Evolutionary conservation across 2,329 filamentous ascomycete genomes (phyloP).

Genomic region (Monosporascus cannonballus): DNA sequence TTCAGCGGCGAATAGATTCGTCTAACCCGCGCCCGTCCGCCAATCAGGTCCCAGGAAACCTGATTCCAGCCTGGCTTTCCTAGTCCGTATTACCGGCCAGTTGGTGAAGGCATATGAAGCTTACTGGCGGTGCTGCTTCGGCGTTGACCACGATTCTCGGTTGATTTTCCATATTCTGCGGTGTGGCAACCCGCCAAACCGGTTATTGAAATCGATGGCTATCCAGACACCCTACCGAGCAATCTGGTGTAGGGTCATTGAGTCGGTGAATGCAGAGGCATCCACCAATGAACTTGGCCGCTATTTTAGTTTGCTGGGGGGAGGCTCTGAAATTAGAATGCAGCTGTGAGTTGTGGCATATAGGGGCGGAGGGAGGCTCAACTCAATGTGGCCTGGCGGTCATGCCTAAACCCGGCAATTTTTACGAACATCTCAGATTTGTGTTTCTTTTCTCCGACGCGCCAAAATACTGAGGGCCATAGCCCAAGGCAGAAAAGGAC

Average conservation of each 20-base stretch:
- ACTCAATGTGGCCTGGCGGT: neutral
- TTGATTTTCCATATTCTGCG: neutral
- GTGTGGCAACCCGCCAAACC: neutral
- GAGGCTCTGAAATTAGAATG: too few species aligned
- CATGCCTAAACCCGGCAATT: neutral
- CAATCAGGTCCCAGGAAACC: neutral
- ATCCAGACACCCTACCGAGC: neutral
- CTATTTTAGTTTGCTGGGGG: neutral
- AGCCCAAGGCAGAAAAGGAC: neutral
- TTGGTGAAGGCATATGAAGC: neutral
- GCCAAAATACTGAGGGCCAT: neutral
- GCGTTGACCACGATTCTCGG: neutral
- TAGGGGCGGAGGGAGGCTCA: neutral
- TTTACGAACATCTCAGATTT: neutral
- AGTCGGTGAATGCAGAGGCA: neutral
- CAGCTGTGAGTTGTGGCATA: too few species aligned
- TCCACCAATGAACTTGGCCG: neutral
- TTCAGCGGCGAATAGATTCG: neutral
- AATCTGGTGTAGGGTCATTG: neutral
- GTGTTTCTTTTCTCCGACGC: neutral
- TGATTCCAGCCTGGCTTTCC: neutral
- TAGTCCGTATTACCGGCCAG: neutral
- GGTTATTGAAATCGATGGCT: neutral
- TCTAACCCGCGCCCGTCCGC: neutral
- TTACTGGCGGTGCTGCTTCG: neutral